phyloP scores from a whole-genome alignment of 306 rosid species.

The Sicyos baderoa region DNA sequence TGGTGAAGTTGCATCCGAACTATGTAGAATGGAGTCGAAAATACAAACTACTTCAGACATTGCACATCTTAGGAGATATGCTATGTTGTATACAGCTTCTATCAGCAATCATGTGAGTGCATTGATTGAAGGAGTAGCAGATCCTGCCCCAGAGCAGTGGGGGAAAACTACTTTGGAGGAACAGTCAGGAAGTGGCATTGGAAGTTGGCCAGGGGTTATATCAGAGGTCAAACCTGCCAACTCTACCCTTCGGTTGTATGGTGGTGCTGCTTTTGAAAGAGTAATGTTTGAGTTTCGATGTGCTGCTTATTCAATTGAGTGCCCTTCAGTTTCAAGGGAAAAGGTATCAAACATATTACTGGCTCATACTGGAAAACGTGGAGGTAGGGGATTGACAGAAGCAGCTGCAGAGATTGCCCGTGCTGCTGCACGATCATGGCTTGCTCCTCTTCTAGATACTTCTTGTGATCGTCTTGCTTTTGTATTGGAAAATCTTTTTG shows the following conservation, averaged over 20 bases:
- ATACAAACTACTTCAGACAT: constrained; percentile 83
- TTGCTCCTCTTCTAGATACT: constrained; percentile 91
- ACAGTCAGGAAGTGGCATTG: constrained; percentile 68
- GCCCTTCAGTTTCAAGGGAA: constrained; percentile 90
- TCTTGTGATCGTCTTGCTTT: constrained; percentile 94
- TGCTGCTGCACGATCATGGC: constrained; percentile 95
- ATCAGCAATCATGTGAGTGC: constrained; percentile 81
- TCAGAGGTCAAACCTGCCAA: constrained; percentile 69
- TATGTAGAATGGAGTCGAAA: constrained; percentile 58
- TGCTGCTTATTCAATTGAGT: constrained; percentile 90
- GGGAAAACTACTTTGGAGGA: constrained; percentile 84
- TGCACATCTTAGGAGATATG: constrained; percentile 76
- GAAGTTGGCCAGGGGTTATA: constrained; percentile 84
- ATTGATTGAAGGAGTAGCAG: constrained; percentile 93
- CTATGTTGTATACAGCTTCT: constrained; percentile 76
- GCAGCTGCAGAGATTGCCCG: constrained; percentile 99
- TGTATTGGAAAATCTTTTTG: constrained; percentile 80
- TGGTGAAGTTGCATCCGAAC: constrained; percentile 56
- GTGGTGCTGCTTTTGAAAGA: constrained; percentile 98
- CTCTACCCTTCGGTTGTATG: constrained; percentile 80
- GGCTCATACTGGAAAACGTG: constrained; percentile 89
- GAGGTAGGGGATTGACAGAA: constrained; percentile 71
- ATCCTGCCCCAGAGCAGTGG: constrained; percentile 98
- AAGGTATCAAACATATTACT: constrained; percentile 97
- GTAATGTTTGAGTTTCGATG: constrained; percentile 90